Base-by-base conservation (phyloP, 257 asterid genomes). In the Ajuga chamaepitys region DNA sequence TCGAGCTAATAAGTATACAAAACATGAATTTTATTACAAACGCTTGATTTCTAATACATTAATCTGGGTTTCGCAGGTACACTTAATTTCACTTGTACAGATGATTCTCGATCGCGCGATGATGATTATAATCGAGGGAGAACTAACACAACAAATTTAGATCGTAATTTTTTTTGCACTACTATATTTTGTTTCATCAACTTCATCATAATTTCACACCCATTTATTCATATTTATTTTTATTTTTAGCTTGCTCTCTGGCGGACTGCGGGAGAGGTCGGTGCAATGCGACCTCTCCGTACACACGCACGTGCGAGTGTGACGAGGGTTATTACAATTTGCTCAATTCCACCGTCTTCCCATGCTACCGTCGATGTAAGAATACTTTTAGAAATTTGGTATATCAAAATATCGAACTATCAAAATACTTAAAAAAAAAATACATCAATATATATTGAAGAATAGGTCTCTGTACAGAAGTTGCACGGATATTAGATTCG, bases 221-320 rank as follows among this genome's bases (percentile, higher is more conserved):
- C 10, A 7, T 38, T 9, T 7, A 14, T 37, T 7, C 9, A 7
- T 21, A 57, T 17, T 50, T 62, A 13, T 10, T 32, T 9, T 14
- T 45, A 20, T 20, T 16, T 54, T 12, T 16, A 86, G 94, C 91
- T 20, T 89, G 94, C 74, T 52, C 22, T 41, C 76, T 76, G 80
- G 70, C 70, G 9, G 83, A 83, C 11, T 87, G 95, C 53, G 97
- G 97, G 63, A 91, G 94, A 45, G 95, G 97, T 25, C 70, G 64
- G 1, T 89, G 97, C 86, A 82, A 60, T 45, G 72, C 56, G 57
- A 85, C 85, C 32, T 75, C 88, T 13, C 28, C 50, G 0, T 67
- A 81, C 64, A 64, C 82, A 1, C 81, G 75, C 58, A 58, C 21
- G 1, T 89, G 97, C 22, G 64, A 60, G 37, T 89, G 97, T 35